Conservation (phyloP, 1,284 basidiomycete species). For the Fomitopsis schrenkii region DNA sequence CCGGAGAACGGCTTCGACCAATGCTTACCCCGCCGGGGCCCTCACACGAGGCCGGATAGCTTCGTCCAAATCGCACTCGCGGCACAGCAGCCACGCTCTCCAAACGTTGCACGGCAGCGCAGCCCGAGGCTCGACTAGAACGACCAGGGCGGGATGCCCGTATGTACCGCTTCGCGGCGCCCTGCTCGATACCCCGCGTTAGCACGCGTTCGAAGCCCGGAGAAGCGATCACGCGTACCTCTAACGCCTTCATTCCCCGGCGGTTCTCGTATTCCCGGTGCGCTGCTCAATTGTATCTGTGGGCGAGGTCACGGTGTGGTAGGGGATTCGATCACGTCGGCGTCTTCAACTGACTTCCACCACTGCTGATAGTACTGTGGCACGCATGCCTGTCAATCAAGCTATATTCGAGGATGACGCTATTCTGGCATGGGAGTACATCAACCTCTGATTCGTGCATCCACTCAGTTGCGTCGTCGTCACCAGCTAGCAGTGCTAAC, state of each 20-base stretch:
- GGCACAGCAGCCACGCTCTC: slow-evolving; percentile 11
- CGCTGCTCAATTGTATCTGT: slow-evolving; percentile 58
- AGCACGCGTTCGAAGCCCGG: slow-evolving; percentile 62
- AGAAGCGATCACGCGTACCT: slow-evolving; percentile 67
- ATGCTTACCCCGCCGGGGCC: background rate
- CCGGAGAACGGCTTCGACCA: slow-evolving; percentile 6
- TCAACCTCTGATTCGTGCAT: background rate
- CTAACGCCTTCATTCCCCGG: slow-evolving; percentile 65
- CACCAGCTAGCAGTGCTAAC: background rate
- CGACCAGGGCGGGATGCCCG: slow-evolving; percentile 72
- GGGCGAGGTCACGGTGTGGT: slow-evolving; percentile 40
- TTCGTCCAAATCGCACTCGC: slow-evolving; percentile 45
- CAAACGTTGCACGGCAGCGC: slow-evolving; percentile 16
- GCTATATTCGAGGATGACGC: background rate
- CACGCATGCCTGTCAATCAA: slow-evolving; percentile 10
- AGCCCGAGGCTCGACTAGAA: slow-evolving; percentile 20
- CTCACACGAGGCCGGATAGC: background rate
- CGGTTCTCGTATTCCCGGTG: slow-evolving; percentile 73
- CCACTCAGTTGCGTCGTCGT: slow-evolving; percentile 52
- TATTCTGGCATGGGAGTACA: background rate
- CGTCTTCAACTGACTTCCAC: slow-evolving; percentile 81
- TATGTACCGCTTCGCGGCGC: slow-evolving; percentile 48
- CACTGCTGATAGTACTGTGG: slow-evolving; percentile 40
- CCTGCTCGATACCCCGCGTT: slow-evolving; percentile 48
- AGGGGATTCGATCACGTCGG: slow-evolving; percentile 73